Conservation (phyloP, 2,329 filamentous ascomycete species). For the Apiospora koreana region DNA sequence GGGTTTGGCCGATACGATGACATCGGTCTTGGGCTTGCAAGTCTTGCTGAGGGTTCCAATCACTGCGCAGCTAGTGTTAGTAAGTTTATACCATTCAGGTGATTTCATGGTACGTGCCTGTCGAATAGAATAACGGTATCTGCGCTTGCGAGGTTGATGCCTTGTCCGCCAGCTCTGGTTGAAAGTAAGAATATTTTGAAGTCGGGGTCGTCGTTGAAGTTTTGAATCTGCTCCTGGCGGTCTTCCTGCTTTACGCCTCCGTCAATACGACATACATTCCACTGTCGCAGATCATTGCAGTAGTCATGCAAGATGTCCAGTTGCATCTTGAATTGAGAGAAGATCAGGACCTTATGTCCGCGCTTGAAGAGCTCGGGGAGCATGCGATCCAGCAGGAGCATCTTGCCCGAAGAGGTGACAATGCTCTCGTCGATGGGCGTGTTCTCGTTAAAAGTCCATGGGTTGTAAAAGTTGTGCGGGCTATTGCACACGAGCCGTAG, state of each 20-base stretch:
- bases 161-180: slow-evolving; percentile 92
- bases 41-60: slow-evolving; percentile 99
- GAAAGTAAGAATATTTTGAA: slow-evolving; percentile 86
- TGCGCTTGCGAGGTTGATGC: slow-evolving; percentile 98
- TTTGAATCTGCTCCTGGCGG: slow-evolving; percentile 69
- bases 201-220: slow-evolving; percentile 67
- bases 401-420: slow-evolving; percentile 88
- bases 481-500: slow-evolving; percentile 98
- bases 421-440: slow-evolving; percentile 74
- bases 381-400: slow-evolving; percentile 88
- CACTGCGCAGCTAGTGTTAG: slow-evolving; percentile 74
- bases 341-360: slow-evolving; percentile 90
- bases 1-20: slow-evolving; percentile 95
- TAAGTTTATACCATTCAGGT: slow-evolving; percentile 90
- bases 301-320: slow-evolving; percentile 91
- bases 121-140: slow-evolving; percentile 98
- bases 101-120: slow-evolving; percentile 87
- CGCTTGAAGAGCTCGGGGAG: slow-evolving; percentile 72
- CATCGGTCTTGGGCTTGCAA: slow-evolving; percentile 97
- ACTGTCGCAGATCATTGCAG: slow-evolving; percentile 72
- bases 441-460: slow-evolving; percentile 67
- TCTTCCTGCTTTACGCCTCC: slow-evolving; percentile 78
- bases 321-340: slow-evolving; percentile 94
- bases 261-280: slow-evolving; percentile 88
- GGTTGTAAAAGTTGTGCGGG: slow-evolving; percentile 95